Base-by-base conservation (phyloP, 352 stramenopile genomes). In the Pythium brachiatum region DNA sequence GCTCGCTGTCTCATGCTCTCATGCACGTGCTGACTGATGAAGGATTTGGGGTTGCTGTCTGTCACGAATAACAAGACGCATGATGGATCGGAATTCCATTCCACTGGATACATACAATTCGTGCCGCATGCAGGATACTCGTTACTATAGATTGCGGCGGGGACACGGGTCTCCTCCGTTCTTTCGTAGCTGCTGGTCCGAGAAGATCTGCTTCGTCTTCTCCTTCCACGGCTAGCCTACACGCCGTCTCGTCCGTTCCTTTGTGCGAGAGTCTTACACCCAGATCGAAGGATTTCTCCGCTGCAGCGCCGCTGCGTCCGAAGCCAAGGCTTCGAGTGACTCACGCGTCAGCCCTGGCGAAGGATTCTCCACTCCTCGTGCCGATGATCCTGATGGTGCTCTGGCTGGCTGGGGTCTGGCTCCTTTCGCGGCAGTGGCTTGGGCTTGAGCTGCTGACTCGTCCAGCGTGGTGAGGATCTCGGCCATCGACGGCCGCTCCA, bases 401-500 rank as follows among this genome's bases (percentile, higher is more conserved):
- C 21, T 52, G 20, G 44, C 44, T 12, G 36, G 21, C 44, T 31
- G 44, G 44, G 21, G 20, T 31, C 44, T 31, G 44, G 44, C 44
- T 54, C 3, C 21, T 27, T 13, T 8, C 36, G 25, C 3, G 5
- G 7, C 18, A 7, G 15, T 38, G 21, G 36, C 36, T 44, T 20
- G 36, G 16, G 36, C 13, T 0, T n/a, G n/a, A n/a, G n/a, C n/a
- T n/a, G 36, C 20, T 23, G 21, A 59, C 21, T 38, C 48, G 20
- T 71, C 64, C 3, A 71, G 53, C 15, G 46, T 48, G 25, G 31
- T 38, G 38, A 93, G 48, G 55, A 93, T 88, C 64, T 88, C 70
- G n/a, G 69, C 70, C 81, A 93, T 89, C 18, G 73, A 79, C 32
- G 83, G 83, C 21, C 83, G 79, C 60, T 91, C 66, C 38, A 70